Evolutionary conservation across 169 alveolate species (phyloP), one percentile per base, ranked within the genome.

Genomic region (Plasmodium blacklocki): DNA sequence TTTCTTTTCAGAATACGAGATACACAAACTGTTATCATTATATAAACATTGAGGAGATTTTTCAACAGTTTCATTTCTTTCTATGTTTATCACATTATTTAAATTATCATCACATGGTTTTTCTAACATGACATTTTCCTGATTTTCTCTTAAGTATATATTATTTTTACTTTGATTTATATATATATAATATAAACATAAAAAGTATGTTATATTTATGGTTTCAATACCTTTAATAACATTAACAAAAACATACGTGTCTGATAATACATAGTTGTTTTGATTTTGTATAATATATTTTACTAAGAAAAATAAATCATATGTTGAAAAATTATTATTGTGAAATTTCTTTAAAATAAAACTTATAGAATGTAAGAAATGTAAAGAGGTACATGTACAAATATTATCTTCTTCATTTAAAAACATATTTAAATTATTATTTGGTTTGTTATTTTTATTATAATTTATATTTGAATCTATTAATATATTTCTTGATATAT

Each of bases 161-260:
- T 62, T 26, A 23, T 19, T 54, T 18, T 26, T 50, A 58, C 21
- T 50, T 21, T 66, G 76, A 15, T 45, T 12, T 58, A 59, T 23
- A 32, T 78, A 78, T 21, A 78, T 64, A 29, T 78, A 71, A 47
- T 78, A 78, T 23, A 78, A 73, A 26, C 72, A 45, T 8, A 78
- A 29, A 49, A 78, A 78, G 26, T 50, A 78, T 15, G 72, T 78
- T 21, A 78, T 64, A 19, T 78, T 78, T 19, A 78, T 71, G 2
- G 66, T 64, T 19, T 78, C 89, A 2, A 78, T 78, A 0, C 89
- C 89, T 45, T 78, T 78, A n/a, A 78, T 78, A 7, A 64, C 89
- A n/a, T 59, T 78, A 21, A 78, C 58, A 45, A 78, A 71, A 18
- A 78, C 54, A 15, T 70, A 49, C 15, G 12, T 58, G 18, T 78